phyloP scores from a whole-genome alignment of 2,329 filamentous ascomycete species.

The Graphiopsis chlorocephala region DNA sequence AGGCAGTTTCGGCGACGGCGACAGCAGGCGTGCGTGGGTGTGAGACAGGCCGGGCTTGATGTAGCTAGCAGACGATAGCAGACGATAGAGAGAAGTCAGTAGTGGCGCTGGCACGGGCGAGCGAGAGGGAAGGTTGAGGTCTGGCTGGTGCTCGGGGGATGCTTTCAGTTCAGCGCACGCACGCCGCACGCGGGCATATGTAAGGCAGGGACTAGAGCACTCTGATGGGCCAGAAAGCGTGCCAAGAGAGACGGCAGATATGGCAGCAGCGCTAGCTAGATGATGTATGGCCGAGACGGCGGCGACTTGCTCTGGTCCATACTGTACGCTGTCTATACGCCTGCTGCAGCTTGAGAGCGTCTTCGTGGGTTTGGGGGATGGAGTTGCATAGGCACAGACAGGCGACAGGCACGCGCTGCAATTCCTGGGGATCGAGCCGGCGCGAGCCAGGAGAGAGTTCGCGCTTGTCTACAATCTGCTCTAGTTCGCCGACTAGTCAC shows the following conservation, averaged over 20 bases:
- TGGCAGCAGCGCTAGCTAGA: not conserved
- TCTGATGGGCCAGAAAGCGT: not conserved
- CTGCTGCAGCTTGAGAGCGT: not conserved
- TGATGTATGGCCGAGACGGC: not conserved
- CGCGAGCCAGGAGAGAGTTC: not conserved
- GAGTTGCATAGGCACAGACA: not conserved
- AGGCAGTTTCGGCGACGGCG: not conserved
- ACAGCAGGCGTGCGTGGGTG: not conserved
- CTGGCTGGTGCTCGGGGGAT: not conserved
- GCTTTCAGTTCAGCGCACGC: not conserved
- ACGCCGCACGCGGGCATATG: not conserved
- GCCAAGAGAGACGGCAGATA: not conserved
- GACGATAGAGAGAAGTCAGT: not conserved
- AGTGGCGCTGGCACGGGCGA: not conserved
- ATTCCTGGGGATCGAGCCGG: constrained; percentile 1
- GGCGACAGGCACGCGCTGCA: not conserved
- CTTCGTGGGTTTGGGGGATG: not conserved
- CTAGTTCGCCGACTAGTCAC: not conserved
- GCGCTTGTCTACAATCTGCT: not conserved
- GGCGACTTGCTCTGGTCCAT: not conserved
- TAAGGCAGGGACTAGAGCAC: too few relatives aligned
- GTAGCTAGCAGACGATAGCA: not conserved
- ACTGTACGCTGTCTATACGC: not conserved
- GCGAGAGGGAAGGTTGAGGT: not conserved
- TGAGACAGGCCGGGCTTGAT: not conserved